Evolutionary conservation across 2,329 filamentous ascomycete genomes (phyloP).

Genomic region (Diplodia scrobiculata): DNA sequence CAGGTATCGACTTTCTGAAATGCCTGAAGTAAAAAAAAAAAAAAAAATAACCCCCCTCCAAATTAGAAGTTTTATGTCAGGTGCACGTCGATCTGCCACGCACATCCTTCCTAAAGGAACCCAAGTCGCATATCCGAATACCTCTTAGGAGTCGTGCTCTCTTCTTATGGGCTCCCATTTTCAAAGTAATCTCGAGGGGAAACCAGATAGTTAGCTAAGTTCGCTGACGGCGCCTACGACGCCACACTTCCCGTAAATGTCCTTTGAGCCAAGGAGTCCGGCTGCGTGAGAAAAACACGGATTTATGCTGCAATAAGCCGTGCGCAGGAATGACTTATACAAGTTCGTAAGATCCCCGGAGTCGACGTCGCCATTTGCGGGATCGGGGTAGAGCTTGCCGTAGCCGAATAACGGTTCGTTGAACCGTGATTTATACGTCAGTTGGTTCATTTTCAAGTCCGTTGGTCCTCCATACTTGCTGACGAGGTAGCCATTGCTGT

Average conservation of each 20-base stretch:
- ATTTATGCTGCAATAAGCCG: not conserved
- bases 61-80: too few species aligned
- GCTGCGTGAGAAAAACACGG: not conserved
- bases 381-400: not conserved
- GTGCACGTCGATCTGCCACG: too few species aligned
- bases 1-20: too few species aligned
- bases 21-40: too few species aligned
- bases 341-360: not conserved
- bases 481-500: not conserved
- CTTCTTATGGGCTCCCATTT: too few species aligned
- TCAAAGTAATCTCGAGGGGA: too few species aligned
- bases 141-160: too few species aligned
- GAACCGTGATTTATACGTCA: not conserved
- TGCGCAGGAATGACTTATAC: not conserved
- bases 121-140: too few species aligned
- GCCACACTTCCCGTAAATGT: not conserved
- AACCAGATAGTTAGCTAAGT: not conserved
- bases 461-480: not conserved
- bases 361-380: not conserved
- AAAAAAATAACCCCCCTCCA: too few species aligned
- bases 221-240: not conserved
- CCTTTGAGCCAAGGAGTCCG: not conserved
- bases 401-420: not conserved
- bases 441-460: not conserved
- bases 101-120: too few species aligned